A percentile compares a stretch with the other conserved stretches of the same genome.
These are phyloP conservation scores for Pisolithus microcarpus DNA, from an alignment of 768 basidiomycete species.

Conservation along the genomic window DNA sequence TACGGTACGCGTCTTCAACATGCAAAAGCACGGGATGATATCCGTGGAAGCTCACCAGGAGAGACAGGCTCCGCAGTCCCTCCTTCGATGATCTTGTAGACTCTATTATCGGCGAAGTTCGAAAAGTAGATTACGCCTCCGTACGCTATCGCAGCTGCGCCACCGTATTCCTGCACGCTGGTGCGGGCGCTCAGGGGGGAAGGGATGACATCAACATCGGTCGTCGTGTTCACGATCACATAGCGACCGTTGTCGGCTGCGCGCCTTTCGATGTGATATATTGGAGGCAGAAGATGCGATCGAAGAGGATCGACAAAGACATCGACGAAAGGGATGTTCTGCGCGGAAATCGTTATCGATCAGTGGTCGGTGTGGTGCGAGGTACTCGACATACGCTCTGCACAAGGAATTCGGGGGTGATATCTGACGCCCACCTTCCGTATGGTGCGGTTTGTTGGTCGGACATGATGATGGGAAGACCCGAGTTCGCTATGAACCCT, in stretches of 20 bases:
- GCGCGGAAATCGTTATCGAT: background rate
- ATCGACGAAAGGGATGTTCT: conserved; percentile 32
- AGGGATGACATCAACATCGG: conserved; percentile 44
- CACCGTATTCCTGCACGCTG: conserved; percentile 67
- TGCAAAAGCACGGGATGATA: background rate
- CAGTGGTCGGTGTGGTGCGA: background rate
- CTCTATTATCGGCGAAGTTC: conserved; percentile 42
- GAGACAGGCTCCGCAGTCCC: conserved; percentile 42
- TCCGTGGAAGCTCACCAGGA: conserved; percentile 40
- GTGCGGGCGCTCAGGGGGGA: conserved; percentile 50
- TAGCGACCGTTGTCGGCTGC: conserved; percentile 39
- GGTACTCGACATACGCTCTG: conserved; percentile 29
- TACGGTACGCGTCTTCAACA: conserved; percentile 1
- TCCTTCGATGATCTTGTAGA: conserved; percentile 38
- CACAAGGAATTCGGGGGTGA: conserved; percentile 43
- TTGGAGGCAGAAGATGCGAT: conserved; percentile 6
- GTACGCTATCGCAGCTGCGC: conserved; percentile 49
- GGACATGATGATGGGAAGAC: background rate
- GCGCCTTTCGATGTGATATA: conserved; percentile 54
- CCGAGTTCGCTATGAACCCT: too few species aligned
- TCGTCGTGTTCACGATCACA: conserved; percentile 48
- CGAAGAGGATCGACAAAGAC: conserved; percentile 47
- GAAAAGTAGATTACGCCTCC: conserved; percentile 53
- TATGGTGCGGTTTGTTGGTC: conserved; percentile 36
- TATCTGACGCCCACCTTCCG: conserved; percentile 54